phyloP scores from a whole-genome alignment of 2,329 filamentous ascomycete genomes.

The Cladobotryum protrusum region DNA sequence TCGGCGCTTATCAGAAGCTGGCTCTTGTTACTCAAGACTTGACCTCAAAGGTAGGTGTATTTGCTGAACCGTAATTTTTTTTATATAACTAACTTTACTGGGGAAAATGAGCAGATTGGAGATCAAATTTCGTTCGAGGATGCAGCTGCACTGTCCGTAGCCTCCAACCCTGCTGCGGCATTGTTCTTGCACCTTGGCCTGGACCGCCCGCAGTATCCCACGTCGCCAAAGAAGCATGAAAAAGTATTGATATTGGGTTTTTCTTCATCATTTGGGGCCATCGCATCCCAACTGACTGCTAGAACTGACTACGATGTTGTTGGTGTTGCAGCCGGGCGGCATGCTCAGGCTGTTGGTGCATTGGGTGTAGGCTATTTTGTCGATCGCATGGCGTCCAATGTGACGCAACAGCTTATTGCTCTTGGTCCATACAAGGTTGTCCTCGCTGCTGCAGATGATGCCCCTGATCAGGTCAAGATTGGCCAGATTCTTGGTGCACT shows the following conservation, averaged over 20 bases:
- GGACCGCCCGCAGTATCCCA: slow-evolving; percentile 2
- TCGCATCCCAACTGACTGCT: slow-evolving; percentile 2
- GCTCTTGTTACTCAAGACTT: slow-evolving; percentile 1
- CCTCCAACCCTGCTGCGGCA: slow-evolving; percentile 4
- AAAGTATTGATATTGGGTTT: slow-evolving; percentile 9
- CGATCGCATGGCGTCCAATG: slow-evolving; percentile 1
- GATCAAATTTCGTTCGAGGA: slow-evolving; percentile 1
- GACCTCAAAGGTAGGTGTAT: slow-evolving; percentile 1
- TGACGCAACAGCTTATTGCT: not conserved
- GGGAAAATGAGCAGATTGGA: not conserved
- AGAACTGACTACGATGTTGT: slow-evolving; percentile 7
- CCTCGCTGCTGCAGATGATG: slow-evolving; percentile 5
- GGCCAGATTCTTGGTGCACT: slow-evolving; percentile 2
- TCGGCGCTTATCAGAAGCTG: slow-evolving; percentile 9
- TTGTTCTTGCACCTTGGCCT: slow-evolving; percentile 9
- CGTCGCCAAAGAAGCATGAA: not conserved
- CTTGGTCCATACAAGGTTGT: slow-evolving; percentile 9
- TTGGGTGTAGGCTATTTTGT: slow-evolving; percentile 4
- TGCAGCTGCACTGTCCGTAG: slow-evolving; percentile 1
- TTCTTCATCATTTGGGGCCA: slow-evolving; percentile 6
- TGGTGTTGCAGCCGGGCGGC: slow-evolving; percentile 5
- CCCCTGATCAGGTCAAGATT: slow-evolving; percentile 6
- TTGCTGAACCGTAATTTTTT: too few relatives aligned
- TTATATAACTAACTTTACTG: too few relatives aligned
- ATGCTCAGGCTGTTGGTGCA: not conserved